A percentile compares a stretch with the other conserved stretches of the same genome.
phyloP scores from a whole-genome alignment of 2,329 filamentous ascomycete genomes.

The Cryphonectria naterciae region DNA sequence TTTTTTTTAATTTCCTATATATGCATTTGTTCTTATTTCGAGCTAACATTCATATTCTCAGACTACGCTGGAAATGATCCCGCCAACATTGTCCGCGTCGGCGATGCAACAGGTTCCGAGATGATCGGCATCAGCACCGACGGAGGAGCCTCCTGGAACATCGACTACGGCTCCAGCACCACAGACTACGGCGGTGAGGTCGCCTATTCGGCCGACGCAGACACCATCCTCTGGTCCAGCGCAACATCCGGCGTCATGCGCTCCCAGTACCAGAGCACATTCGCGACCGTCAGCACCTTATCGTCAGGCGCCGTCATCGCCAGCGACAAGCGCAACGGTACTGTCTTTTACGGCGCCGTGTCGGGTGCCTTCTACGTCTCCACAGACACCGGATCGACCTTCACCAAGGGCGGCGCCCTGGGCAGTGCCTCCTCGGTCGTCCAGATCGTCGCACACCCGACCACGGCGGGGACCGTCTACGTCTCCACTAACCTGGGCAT shows the following conservation, averaged over 20 bases:
- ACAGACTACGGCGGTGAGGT: constrained; percentile 49
- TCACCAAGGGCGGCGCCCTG: constrained; percentile 44
- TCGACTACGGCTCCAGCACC: constrained; percentile 51
- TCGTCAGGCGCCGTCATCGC: constrained; percentile 53
- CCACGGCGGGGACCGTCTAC: constrained; percentile 62
- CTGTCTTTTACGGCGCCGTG: constrained; percentile 56
- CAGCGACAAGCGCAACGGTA: constrained; percentile 57
- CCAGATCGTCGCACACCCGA: constrained; percentile 59
- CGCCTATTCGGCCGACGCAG: constrained; percentile 55
- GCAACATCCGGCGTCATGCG: constrained; percentile 46
- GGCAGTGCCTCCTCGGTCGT: constrained; percentile 52
- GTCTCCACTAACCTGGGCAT: constrained; percentile 59
- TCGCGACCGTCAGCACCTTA: constrained; percentile 49
- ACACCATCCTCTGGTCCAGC: constrained; percentile 54
- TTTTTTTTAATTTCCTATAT: too few species aligned
- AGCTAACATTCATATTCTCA: neutral
- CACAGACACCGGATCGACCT: constrained; percentile 50
- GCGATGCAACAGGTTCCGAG: constrained; percentile 47
- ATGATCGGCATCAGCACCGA: constrained; percentile 54
- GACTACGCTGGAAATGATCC: constrained; percentile 53
- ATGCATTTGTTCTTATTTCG: too few species aligned
- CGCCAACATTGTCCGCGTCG: constrained; percentile 54
- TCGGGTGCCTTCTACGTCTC: constrained; percentile 56
- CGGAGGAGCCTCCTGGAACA: constrained; percentile 54
- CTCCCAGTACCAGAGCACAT: constrained; percentile 46